Percentiles rank a stretch among this genome's conserved stretches.
phyloP scores from a whole-genome alignment of 805 yeast species.

The Barnettozyma vustinii region DNA sequence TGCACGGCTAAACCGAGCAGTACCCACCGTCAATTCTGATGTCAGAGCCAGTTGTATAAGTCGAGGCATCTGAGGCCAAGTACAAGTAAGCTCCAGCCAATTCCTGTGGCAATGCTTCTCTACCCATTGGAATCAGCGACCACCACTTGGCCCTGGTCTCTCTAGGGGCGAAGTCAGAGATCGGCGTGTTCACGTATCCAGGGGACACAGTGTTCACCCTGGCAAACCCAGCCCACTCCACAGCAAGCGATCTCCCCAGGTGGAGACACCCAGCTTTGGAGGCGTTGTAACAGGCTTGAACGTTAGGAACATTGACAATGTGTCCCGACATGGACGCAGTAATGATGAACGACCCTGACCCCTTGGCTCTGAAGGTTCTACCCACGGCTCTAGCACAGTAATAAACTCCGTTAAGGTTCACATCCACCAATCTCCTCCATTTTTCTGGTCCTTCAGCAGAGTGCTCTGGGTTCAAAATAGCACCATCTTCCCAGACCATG shows the following conservation, averaged over 20 bases:
- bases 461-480: neutral
- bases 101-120: conserved; percentile 70
- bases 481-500: neutral
- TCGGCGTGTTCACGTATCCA: neutral
- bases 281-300: conserved; percentile 48
- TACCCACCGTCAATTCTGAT: conserved; percentile 78
- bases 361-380: conserved; percentile 20
- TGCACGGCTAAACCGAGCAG: conserved; percentile 19
- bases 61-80: conserved; percentile 75
- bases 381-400: neutral
- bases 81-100: conserved; percentile 75
- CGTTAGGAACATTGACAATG: conserved; percentile 81
- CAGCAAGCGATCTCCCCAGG: neutral
- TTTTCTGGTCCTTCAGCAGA: neutral
- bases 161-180: conserved; percentile 27
- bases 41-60: conserved; percentile 77
- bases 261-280: neutral
- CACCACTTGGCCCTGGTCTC: conserved; percentile 46
- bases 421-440: neutral
- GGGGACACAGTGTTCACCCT: neutral
- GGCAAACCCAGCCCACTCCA: neutral
- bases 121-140: conserved; percentile 56
- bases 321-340: conserved; percentile 91
- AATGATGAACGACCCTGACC: conserved; percentile 70
- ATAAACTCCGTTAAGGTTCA: neutral